Conservation (phyloP, 306 rosid species). For the Inga oerstediana region DNA sequence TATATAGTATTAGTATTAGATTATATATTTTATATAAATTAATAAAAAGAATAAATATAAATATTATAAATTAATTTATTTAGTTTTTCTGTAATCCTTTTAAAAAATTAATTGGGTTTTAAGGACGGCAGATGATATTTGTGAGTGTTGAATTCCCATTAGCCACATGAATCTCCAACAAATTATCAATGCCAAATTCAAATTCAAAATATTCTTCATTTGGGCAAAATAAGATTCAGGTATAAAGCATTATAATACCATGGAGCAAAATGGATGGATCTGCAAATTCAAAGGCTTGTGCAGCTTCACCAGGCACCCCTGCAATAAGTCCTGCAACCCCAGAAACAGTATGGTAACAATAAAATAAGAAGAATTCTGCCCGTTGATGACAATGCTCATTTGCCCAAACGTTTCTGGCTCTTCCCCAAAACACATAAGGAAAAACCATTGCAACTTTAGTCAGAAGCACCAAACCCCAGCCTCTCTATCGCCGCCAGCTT, state of each 20-base stretch:
- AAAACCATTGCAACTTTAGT: conserved; percentile 91
- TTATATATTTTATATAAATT: no score
- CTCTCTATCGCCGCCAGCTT: conserved; percentile 81
- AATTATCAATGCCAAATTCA: no score
- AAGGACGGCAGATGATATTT: no score
- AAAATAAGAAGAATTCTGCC: conserved; percentile 90
- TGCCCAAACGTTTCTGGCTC: conserved; percentile 93
- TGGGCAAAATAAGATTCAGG: background rate
- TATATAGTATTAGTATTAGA: no score
- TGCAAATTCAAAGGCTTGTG: conserved; percentile 74
- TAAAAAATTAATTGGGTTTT: no score
- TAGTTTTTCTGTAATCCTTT: no score
- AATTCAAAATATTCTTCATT: no score
- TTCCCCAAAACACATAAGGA: conserved; percentile 90
- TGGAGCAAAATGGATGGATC: conserved; percentile 67
- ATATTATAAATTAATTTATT: no score
- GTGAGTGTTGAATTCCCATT: no score
- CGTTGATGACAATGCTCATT: conserved; percentile 72
- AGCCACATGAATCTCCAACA: no score
- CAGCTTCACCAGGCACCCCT: conserved; percentile 96
- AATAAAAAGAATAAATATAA: no score
- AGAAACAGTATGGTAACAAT: conserved; percentile 90
- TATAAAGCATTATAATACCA: conserved; percentile 51
- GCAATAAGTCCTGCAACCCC: conserved; percentile 84
- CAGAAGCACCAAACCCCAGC: conserved; percentile 85